phyloP scores from a whole-genome alignment of 306 rosid genomes.

The Quillaja saponaria region DNA sequence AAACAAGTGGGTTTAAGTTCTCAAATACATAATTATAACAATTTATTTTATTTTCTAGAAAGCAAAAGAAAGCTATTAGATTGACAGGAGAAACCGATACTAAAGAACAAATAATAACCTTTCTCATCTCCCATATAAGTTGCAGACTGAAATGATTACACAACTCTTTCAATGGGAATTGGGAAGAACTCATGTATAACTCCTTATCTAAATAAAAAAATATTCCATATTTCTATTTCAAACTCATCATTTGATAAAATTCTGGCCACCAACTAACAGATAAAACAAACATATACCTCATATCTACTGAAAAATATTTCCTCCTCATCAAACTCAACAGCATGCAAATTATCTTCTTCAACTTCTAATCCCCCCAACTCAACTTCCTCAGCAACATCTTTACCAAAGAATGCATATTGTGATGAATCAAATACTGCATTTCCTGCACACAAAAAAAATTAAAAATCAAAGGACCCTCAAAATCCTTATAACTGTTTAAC shows the following conservation, averaged over 20 bases:
- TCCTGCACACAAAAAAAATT: constrained; percentile 38
- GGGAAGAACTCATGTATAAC: no score
- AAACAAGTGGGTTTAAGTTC: no score
- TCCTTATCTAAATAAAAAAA: no score
- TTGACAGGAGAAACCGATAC: no score
- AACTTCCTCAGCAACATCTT: constrained; percentile 70
- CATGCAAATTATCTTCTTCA: constrained; percentile 38
- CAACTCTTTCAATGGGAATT: background rate
- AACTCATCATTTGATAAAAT: no score
- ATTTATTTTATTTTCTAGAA: no score
- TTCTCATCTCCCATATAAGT: no score
- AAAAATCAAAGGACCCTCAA: constrained; percentile 8
- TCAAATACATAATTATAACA: no score
- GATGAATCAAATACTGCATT: constrained; percentile 78
- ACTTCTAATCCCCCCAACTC: constrained; percentile 91
- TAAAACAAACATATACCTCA: constrained; percentile 45
- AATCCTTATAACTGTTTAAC: constrained; percentile 8
- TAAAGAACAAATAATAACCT: no score
- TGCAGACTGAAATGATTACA: background rate
- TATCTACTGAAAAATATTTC: constrained; percentile 71
- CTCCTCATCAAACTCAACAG: constrained; percentile 68
- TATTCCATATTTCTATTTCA: no score
- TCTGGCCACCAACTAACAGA: background rate
- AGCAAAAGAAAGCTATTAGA: no score
- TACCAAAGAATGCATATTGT: constrained; percentile 84